Percentiles rank a stretch among this genome's conserved stretches.
These are phyloP conservation scores for Podospora pseudoanserina DNA, from an alignment of 495 filamentous ascomycete genomes.

Conservation along the genomic window DNA sequence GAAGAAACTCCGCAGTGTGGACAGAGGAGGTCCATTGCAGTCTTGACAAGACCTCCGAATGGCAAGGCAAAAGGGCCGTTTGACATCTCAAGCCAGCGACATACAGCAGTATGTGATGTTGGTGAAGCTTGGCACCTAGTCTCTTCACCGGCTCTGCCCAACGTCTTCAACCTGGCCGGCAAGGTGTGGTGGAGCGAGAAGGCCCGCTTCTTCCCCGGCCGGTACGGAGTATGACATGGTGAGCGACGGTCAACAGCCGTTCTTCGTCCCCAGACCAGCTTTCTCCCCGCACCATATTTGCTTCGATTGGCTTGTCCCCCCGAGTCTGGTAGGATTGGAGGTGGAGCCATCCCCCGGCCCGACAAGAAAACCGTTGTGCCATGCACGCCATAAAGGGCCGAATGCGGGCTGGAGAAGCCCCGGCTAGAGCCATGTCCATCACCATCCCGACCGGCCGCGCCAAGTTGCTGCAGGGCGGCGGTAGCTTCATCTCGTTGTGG, in stretches of 20 bases:
- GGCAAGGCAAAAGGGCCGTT: constrained; percentile 19
- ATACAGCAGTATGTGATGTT: neutral
- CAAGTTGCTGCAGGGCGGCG: constrained; percentile 4
- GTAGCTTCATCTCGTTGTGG: neutral
- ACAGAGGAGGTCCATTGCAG: neutral
- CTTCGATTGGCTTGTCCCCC: constrained; percentile 9
- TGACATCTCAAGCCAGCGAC: neutral
- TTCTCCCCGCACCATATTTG: neutral
- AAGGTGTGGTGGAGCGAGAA: neutral
- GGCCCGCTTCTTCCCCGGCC: neutral
- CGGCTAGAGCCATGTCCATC: neutral
- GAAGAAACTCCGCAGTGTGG: neutral
- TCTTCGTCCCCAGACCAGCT: neutral
- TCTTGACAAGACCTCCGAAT: constrained; percentile 4
- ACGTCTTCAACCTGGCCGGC: neutral
- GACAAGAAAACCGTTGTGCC: neutral
- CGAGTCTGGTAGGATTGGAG: constrained; percentile 6
- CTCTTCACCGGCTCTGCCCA: neutral
- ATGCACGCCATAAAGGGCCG: constrained; percentile 17
- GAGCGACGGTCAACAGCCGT: neutral
- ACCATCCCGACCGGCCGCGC: constrained; percentile 6
- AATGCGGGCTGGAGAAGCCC: constrained; percentile 18
- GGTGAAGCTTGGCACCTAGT: constrained; percentile 5
- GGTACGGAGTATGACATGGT: neutral
- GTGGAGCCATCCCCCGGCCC: constrained; percentile 3